These are phyloP conservation scores for Gracilaria gracilis DNA, from an alignment of 23 red algal species.

Conservation along the genomic window DNA sequence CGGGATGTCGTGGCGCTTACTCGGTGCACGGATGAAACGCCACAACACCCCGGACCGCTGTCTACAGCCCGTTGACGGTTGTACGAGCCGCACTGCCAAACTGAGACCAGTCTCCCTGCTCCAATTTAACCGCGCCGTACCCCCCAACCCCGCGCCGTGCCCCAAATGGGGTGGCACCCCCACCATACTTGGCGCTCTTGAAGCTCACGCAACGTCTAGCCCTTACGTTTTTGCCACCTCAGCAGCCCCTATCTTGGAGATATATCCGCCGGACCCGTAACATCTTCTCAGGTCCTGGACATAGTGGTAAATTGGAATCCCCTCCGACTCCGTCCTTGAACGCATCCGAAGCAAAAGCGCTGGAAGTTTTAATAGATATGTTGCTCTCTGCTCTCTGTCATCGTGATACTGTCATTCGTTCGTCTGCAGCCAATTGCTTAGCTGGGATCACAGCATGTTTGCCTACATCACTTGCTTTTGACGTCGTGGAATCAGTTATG, in stretches of 20 bases:
- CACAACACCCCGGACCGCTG: no score
- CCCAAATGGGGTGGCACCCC: no score
- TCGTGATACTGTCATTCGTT: conserved; percentile 86
- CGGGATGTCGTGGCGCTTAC: no score
- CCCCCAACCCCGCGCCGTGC: no score
- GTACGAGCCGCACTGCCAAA: no score
- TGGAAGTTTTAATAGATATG: conserved; percentile 67
- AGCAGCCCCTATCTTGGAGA: conserved; percentile 35
- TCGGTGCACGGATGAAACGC: no score
- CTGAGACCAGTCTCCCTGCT: no score
- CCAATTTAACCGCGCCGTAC: no score
- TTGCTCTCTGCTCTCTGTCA: conserved; percentile 66
- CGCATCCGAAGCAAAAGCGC: conserved; percentile 14
- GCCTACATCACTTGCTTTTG: conserved; percentile 33
- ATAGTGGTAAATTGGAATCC: conserved; percentile 28
- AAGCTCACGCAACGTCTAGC: conserved; percentile 59
- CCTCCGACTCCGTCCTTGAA: conserved; percentile 3
- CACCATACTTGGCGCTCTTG: no score
- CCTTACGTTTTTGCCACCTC: conserved; percentile 47
- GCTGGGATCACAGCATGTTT: conserved; percentile 73
- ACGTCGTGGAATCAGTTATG: conserved; percentile 74
- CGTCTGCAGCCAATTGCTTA: conserved; percentile 89
- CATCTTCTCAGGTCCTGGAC: conserved; percentile 10
- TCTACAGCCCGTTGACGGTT: no score
- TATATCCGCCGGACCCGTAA: conserved; percentile 33